phyloP scores from a whole-genome alignment of 2,329 filamentous ascomycete species.

The Whalleya microplaca region DNA sequence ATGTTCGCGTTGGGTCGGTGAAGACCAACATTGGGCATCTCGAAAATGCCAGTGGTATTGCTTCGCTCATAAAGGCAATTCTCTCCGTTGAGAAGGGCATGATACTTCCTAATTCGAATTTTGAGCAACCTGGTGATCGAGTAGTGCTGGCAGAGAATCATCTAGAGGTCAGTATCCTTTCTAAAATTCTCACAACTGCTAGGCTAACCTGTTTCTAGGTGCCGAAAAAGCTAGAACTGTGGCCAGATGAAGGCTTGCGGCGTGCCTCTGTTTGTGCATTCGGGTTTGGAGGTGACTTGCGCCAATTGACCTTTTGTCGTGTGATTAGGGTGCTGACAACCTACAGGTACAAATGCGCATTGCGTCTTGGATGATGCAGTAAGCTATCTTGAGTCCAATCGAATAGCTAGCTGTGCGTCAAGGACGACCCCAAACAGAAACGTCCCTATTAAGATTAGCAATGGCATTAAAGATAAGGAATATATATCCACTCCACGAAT shows the following conservation, averaged over 20 bases:
- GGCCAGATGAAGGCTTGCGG: conserved; percentile 11
- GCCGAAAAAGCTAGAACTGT: conserved; percentile 5
- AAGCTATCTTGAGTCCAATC: conserved; percentile 2
- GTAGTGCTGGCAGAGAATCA: conserved; percentile 16
- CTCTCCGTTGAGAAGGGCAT: conserved; percentile 27
- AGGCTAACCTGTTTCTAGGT: background rate
- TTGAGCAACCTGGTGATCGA: conserved; percentile 11
- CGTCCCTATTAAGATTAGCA: background rate
- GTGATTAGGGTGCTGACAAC: background rate
- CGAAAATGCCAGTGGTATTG: conserved; percentile 32
- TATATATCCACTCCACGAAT: background rate
- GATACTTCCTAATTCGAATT: conserved; percentile 30
- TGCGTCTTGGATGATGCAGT: conserved; percentile 32
- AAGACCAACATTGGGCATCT: conserved; percentile 38
- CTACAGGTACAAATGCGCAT: conserved; percentile 34
- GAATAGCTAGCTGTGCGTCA: background rate
- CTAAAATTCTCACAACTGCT: background rate
- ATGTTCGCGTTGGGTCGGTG: conserved; percentile 29
- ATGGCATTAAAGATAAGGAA: background rate
- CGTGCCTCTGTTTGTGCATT: conserved; percentile 39
- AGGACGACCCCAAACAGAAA: background rate
- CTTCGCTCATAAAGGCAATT: conserved; percentile 31
- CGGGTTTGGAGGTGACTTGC: conserved; percentile 36
- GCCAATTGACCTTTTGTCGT: too few relatives aligned
- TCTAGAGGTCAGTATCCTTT: conserved; percentile 9